A percentile compares a stretch with the other conserved stretches of the same genome.
phyloP scores from a whole-genome alignment of 2,329 filamentous ascomycete species.

The Gnomoniopsis smithogilvyi region DNA sequence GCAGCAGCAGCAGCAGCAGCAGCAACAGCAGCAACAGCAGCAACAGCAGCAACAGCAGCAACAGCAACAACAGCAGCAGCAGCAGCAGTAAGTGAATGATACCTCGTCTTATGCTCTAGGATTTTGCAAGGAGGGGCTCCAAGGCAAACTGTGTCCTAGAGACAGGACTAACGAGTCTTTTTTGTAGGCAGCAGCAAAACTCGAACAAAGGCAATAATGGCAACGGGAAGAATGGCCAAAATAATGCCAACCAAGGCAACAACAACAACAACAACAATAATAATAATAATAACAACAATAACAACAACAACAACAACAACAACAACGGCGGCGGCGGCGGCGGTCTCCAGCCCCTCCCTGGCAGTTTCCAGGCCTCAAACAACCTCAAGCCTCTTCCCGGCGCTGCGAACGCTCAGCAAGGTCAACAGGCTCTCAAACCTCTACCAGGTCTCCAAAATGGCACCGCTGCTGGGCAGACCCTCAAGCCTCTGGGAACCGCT shows the following conservation, averaged over 20 bases:
- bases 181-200: background rate
- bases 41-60: background rate
- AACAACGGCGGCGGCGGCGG: background rate
- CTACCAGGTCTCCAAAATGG: background rate
- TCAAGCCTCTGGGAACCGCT: background rate
- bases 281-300: constrained; percentile 8
- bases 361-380: background rate
- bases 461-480: constrained; percentile 1
- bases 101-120: no score
- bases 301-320: background rate
- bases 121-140: no score
- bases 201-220: background rate
- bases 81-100: no score
- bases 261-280: constrained; percentile 8
- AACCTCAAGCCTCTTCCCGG: constrained; percentile 10
- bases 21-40: background rate
- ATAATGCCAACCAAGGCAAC: background rate
- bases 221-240: constrained; percentile 8
- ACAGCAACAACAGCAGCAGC: no score
- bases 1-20: background rate
- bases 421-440: background rate
- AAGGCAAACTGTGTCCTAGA: no score
- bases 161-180: no score
- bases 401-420: background rate
- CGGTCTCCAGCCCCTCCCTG: constrained; percentile 13